Evolutionary conservation across 1,139 yeast species (phyloP), one percentile per base, ranked within the genome.

Genomic region (Lodderomyces theae): DNA sequence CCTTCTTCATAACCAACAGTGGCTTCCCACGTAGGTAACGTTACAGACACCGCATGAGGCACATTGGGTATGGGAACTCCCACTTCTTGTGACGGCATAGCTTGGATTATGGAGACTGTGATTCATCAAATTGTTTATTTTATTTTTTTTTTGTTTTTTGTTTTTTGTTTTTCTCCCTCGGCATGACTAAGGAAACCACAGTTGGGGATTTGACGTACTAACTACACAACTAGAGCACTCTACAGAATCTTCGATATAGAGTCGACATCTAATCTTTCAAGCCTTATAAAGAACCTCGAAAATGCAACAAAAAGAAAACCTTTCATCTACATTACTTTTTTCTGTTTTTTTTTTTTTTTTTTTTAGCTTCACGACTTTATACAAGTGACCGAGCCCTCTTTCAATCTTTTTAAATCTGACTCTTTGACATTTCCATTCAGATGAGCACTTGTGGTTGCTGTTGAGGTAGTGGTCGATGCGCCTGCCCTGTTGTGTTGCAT

Each of bases 1-100:
- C 96, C 96, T 61, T 86, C 94, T 61, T 90, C 97, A 56, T 90
- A 90, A 5, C 88, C 96, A 3, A 90, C 86, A 10, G 86, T 86
- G 28, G 95, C 89, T 40, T 80, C 86, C 97, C 97, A 90, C 0
- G 96, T 86, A 5, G 97, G 97, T 36, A 90, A 72, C 1, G 96
- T 85, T 37, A 90, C 97, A 8, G 95, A 86, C 1, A 90, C 96
- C 0, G 97, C 97, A 61, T 90, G 97, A 5, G 84, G 81, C 0
- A 95, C 83, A 57, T 88, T 83, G 9, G 97, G 97, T 46, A 92
- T 89, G 4, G 96, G 81, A 25, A 77, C 82, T 6, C 97, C 97
- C 19, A 88, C 76, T 43, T 73, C 78, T 49, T 67, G 76, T 15
- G 73, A 65, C 40, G 60, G 66, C 45, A 40, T 47, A 21, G 8